These are phyloP conservation scores for Cladosporium sp. DNA, from an alignment of 2,329 filamentous ascomycete species.

Conservation along the genomic window DNA sequence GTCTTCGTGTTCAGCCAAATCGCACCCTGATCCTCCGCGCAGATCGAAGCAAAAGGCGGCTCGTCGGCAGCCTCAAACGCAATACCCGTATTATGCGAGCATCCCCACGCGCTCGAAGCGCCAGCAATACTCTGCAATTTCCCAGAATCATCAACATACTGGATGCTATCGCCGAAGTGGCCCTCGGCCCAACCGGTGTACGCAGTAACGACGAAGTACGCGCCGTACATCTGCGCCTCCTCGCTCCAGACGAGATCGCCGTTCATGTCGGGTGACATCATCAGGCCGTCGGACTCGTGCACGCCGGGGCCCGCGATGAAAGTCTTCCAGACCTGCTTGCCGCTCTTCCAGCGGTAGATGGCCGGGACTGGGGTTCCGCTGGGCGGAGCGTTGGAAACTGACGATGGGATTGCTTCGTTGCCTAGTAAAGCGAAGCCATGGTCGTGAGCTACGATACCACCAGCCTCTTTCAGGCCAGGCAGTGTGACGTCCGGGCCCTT, in stretches of 20 bases:
- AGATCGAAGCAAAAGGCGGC: slow-evolving; percentile 59
- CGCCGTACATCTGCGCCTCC: slow-evolving; percentile 57
- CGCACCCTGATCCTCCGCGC: slow-evolving; percentile 62
- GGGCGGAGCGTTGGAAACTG: slow-evolving; percentile 51
- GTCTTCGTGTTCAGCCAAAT: slow-evolving; percentile 65
- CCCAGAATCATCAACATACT: slow-evolving; percentile 53
- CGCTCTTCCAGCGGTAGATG: slow-evolving; percentile 59
- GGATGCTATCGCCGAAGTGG: slow-evolving; percentile 60
- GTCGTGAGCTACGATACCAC: slow-evolving; percentile 61
- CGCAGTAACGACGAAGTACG: slow-evolving; percentile 62
- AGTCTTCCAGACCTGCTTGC: slow-evolving; percentile 59
- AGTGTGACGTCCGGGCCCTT: slow-evolving; percentile 55
- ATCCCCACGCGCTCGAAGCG: slow-evolving; percentile 59
- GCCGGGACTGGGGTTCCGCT: slow-evolving; percentile 55
- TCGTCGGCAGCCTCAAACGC: slow-evolving; percentile 61
- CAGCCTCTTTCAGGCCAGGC: slow-evolving; percentile 58
- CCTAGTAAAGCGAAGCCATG: slow-evolving; percentile 65
- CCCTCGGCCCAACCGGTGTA: slow-evolving; percentile 57
- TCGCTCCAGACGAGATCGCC: slow-evolving; percentile 63
- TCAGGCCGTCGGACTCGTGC: slow-evolving; percentile 47
- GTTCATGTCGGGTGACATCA: slow-evolving; percentile 60
- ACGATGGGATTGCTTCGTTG: slow-evolving; percentile 56
- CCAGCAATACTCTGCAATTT: slow-evolving; percentile 53
- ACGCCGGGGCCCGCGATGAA: slow-evolving; percentile 60
- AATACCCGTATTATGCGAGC: slow-evolving; percentile 66